These are phyloP conservation scores for Rhynchospora tenuis DNA, from an alignment of 176 grass and related monocot genomes.

Conservation along the genomic window DNA sequence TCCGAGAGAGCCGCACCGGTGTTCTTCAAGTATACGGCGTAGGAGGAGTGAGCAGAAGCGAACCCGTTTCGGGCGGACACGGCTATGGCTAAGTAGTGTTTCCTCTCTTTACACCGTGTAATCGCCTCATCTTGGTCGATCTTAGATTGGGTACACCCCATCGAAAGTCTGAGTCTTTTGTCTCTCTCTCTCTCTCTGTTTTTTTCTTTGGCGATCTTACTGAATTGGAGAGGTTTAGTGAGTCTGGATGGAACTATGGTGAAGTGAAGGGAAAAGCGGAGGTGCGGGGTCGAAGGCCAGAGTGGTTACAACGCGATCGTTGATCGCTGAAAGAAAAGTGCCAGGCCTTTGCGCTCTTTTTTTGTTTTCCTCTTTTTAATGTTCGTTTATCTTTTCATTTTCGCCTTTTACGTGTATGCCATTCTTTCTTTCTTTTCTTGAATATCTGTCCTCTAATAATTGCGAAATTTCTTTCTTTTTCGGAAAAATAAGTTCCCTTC, in stretches of 20 bases:
- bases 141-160: conserved; percentile 90
- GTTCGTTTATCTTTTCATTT: neutral
- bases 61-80: conserved; percentile 70
- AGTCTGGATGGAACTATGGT: neutral
- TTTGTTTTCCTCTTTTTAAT: neutral
- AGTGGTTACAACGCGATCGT: neutral
- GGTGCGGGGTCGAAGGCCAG: neutral
- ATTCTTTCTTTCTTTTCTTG: neutral
- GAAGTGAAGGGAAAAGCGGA: neutral
- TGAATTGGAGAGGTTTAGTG: neutral
- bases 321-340: conserved; percentile 1
- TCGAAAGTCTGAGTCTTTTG: conserved; percentile 3
- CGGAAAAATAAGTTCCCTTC: neutral
- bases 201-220: neutral
- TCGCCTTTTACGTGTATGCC: neutral
- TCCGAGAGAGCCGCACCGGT: conserved; percentile 78
- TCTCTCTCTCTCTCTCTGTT: neutral
- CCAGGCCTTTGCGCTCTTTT: neutral
- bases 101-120: conserved; percentile 67
- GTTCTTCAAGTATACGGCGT: conserved; percentile 63
- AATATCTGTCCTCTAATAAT: neutral
- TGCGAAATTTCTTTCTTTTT: neutral
- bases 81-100: conserved; percentile 40
- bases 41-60: conserved; percentile 80
- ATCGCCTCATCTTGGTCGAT: conserved; percentile 95